Conservation (phyloP, 1,139 yeast genomes). For the Sugiyamaella grinbergsii region DNA sequence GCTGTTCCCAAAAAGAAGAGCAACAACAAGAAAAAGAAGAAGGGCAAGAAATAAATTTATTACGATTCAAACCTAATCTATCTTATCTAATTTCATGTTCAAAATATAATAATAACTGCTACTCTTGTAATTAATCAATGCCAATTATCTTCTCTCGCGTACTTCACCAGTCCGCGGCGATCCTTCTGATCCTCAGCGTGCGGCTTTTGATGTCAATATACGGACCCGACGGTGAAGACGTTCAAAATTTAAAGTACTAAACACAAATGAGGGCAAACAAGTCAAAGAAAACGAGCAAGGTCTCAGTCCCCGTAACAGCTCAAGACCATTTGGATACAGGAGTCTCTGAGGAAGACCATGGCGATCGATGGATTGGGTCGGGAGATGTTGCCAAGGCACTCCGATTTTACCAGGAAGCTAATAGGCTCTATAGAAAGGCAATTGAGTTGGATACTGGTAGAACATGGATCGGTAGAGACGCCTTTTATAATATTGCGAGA, state of each 20-base stretch:
- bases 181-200: no score
- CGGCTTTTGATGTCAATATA: neutral
- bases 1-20: constrained; percentile 13
- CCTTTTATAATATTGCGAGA: constrained; percentile 36
- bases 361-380: constrained; percentile 40
- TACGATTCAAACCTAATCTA: neutral
- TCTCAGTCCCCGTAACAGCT: constrained; percentile 12
- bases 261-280: constrained; percentile 1
- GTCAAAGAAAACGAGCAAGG: constrained; percentile 13
- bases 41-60: constrained; percentile 20
- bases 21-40: constrained; percentile 19
- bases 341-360: constrained; percentile 37
- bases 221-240: neutral
- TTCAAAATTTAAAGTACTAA: no score
- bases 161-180: no score
- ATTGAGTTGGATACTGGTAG: constrained; percentile 23
- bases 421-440: constrained; percentile 28
- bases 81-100: neutral
- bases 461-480: constrained; percentile 29
- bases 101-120: neutral
- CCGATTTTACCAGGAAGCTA: constrained; percentile 37
- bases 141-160: no score
- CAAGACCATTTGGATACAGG: constrained; percentile 36
- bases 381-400: constrained; percentile 39
- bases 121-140: constrained; percentile 9